A percentile compares a stretch with the other conserved stretches of the same genome.
phyloP scores from a whole-genome alignment of 495 filamentous ascomycete genomes.

The Neurospora sp. region DNA sequence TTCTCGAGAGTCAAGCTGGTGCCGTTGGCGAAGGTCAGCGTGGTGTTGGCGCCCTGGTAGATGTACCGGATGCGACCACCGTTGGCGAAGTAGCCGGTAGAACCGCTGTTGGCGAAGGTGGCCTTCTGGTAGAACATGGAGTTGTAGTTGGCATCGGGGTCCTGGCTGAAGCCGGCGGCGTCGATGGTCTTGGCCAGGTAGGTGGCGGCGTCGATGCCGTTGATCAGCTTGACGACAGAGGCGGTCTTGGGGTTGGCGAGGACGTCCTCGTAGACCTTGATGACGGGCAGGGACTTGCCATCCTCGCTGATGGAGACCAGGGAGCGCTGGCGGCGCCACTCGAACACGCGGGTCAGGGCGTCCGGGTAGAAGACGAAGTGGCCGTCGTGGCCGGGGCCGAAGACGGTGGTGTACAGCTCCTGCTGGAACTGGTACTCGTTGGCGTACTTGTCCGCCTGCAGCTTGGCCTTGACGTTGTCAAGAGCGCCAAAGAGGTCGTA shows the following conservation, averaged over 20 bases:
- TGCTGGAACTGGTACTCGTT: constrained; percentile 43
- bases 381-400: constrained; percentile 37
- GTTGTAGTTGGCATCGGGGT: constrained; percentile 25
- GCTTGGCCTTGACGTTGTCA: constrained; percentile 20
- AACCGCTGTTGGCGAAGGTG: background rate
- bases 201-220: constrained; percentile 18
- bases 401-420: constrained; percentile 27
- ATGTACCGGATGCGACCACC: constrained; percentile 5
- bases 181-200: constrained; percentile 12
- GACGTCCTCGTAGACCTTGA: constrained; percentile 11
- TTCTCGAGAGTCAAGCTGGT: constrained; percentile 8
- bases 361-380: constrained; percentile 28
- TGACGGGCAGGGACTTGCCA: constrained; percentile 16
- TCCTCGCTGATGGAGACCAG: constrained; percentile 23
- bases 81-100: constrained; percentile 5
- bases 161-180: constrained; percentile 12
- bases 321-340: constrained; percentile 8
- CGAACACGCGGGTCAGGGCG: constrained; percentile 16
- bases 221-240: constrained; percentile 17
- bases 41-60: constrained; percentile 15
- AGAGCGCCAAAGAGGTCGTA: constrained; percentile 29
- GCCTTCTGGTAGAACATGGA: constrained; percentile 12
- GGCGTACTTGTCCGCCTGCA: constrained; percentile 21
- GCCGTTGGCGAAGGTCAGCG: constrained; percentile 15
- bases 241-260: constrained; percentile 4